Conservation (phyloP, 352 stramenopile species). For the Plasmopara muralis region DNA sequence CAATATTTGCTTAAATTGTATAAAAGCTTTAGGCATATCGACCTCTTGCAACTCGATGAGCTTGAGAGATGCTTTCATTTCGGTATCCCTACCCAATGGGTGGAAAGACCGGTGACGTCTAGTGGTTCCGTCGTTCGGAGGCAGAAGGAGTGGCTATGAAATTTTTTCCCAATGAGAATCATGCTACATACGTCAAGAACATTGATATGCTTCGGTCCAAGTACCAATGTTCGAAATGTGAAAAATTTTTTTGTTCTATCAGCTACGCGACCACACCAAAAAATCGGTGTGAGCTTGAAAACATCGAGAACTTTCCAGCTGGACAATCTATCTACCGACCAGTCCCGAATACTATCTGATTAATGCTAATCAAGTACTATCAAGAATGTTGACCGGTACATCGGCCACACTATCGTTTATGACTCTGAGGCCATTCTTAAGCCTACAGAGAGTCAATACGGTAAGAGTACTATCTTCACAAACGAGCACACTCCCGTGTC, state of each 20-base stretch:
- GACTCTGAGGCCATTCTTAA: not conserved
- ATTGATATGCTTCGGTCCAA: not conserved
- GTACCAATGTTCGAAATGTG: not conserved
- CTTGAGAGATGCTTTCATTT: constrained; percentile 7
- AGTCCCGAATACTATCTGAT: not conserved
- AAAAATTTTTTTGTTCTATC: no score
- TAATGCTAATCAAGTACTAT: not conserved
- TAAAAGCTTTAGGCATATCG: constrained; percentile 5
- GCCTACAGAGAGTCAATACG: not conserved
- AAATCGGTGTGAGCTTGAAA: constrained; percentile 1
- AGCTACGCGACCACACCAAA: not conserved
- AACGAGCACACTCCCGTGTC: no score
- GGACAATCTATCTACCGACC: not conserved
- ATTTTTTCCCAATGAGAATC: not conserved
- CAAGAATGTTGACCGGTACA: not conserved
- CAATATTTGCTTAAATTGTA: not conserved
- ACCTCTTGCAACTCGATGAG: constrained; percentile 5
- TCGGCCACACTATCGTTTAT: not conserved
- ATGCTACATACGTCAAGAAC: not conserved
- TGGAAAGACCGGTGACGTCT: not conserved
- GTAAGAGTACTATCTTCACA: no score
- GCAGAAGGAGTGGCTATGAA: not conserved
- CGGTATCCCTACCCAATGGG: constrained; percentile 1
- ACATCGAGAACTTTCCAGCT: not conserved
- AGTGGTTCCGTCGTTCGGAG: not conserved